phyloP scores from a whole-genome alignment of 345 rosid species.

The Populus ilicifolia region DNA sequence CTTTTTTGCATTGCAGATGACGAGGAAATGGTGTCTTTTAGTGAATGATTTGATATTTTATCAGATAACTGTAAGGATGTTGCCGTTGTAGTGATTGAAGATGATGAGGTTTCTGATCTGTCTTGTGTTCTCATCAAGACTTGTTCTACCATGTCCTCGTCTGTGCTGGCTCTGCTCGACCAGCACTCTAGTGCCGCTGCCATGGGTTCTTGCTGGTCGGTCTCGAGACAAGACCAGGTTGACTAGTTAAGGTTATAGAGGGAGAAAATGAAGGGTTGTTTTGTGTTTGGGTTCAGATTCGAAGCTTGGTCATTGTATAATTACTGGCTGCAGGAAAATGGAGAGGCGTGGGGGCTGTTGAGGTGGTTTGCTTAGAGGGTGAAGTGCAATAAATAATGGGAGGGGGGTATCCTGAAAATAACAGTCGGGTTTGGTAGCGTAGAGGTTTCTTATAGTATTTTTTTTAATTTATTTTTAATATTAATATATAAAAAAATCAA shows the following conservation, averaged over 20 bases:
- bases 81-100: not conserved
- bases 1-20: constrained; percentile 68
- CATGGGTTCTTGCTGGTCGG: constrained; percentile 30
- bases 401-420: too few relatives aligned
- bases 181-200: constrained; percentile 98
- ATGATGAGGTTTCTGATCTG: constrained; percentile 38
- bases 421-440: too few relatives aligned
- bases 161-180: constrained; percentile 80
- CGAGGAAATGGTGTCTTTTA: constrained; percentile 15
- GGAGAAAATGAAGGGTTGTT: not conserved
- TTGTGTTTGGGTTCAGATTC: not conserved
- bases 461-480: too few relatives aligned
- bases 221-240: not conserved
- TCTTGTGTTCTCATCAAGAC: constrained; percentile 79
- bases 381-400: constrained; percentile 8
- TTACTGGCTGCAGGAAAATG: not conserved
- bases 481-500: too few relatives aligned
- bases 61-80: not conserved
- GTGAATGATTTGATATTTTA: not conserved
- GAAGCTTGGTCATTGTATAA: not conserved
- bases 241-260: not conserved
- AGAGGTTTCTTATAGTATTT: too few relatives aligned
- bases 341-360: not conserved
- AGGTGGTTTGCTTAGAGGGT: not conserved
- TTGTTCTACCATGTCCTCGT: constrained; percentile 91